Conservation (phyloP, 805 yeast genomes). For the Ogataea kodamae region DNA sequence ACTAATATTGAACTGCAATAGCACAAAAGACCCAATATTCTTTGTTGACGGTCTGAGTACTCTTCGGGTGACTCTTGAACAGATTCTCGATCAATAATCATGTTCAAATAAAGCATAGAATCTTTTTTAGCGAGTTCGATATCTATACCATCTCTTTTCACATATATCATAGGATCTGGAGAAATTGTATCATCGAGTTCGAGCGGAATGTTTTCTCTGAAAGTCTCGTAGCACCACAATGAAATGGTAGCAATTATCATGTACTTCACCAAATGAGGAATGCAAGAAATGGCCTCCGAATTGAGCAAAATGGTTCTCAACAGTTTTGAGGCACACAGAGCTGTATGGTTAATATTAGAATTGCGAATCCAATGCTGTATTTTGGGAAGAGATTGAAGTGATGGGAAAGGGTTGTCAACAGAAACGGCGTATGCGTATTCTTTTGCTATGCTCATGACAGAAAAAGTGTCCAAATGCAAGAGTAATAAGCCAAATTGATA, state of each 20-base stretch:
- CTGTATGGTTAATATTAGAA: constrained; percentile 9
- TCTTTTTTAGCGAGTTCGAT: constrained; percentile 14
- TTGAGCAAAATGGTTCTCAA: constrained; percentile 26
- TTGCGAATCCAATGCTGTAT: constrained; percentile 14
- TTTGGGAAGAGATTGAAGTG: constrained; percentile 2
- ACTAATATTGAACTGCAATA: constrained; percentile 9
- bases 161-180: constrained; percentile 7
- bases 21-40: constrained; percentile 11
- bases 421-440: constrained; percentile 1
- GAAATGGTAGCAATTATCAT: constrained; percentile 10
- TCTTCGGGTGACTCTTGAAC: not conserved
- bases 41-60: constrained; percentile 9
- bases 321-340: constrained; percentile 28
- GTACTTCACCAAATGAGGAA: constrained; percentile 26
- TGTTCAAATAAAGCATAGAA: constrained; percentile 17
- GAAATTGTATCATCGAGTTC: not conserved
- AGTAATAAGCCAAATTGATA: constrained; percentile 15
- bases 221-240: constrained; percentile 20
- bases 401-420: constrained; percentile 2
- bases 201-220: constrained; percentile 15
- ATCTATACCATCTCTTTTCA: constrained; percentile 6
- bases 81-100: constrained; percentile 14
- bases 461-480: constrained; percentile 10
- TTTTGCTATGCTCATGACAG: constrained; percentile 9
- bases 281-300: constrained; percentile 20